Conservation (phyloP, 139 green algal genomes). For the Coelastrella sp. region DNA sequence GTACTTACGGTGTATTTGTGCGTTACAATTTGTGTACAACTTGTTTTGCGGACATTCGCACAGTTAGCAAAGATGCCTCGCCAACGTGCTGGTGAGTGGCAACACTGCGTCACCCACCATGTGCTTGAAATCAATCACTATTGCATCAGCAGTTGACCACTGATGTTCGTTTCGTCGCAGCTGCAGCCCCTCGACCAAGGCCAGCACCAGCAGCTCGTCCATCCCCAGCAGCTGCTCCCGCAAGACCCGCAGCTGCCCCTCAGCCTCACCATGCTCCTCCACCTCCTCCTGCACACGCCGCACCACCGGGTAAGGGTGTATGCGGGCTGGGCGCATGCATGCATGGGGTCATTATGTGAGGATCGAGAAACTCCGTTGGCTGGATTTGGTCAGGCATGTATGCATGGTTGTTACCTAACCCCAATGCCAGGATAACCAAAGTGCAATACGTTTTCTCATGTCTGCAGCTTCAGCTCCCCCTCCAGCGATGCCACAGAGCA, state of each 20-base stretch:
- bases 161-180: not conserved
- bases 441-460: not conserved
- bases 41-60: not conserved
- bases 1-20: no score
- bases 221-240: not conserved
- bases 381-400: not conserved
- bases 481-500: constrained; percentile 48
- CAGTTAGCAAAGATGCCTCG: constrained; percentile 17
- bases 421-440: no score
- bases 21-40: no score
- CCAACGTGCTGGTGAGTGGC: constrained; percentile 14
- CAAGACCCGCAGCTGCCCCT: not conserved
- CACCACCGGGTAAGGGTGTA: not conserved
- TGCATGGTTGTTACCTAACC: no score
- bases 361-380: constrained; percentile 26
- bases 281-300: constrained; percentile 22
- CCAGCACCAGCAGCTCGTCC: constrained; percentile 22
- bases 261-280: constrained; percentile 9
- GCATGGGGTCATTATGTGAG: not conserved
- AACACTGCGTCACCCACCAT: not conserved
- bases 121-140: no score
- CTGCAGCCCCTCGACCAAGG: constrained; percentile 27
- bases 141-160: no score
- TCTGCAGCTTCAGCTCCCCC: constrained; percentile 39
- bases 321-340: not conserved